Evolutionary conservation across 495 filamentous ascomycete genomes (phyloP).

Genomic region (Penicillium subrubescens): DNA sequence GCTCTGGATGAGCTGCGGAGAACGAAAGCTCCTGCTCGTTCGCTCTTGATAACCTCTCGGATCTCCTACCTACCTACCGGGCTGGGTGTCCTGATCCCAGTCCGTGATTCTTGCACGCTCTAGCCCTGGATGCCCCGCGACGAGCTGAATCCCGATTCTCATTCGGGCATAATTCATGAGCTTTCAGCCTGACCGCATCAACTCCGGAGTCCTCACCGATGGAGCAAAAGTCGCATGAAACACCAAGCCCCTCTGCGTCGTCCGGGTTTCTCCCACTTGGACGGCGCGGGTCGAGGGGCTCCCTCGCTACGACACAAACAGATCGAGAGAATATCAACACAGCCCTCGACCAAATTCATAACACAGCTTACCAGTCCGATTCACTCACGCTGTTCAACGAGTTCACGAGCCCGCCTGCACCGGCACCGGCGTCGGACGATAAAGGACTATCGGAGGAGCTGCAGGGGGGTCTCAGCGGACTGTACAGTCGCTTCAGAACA

Average conservation of each 20-base stretch:
- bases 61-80: not conserved
- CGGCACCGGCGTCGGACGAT: slow-evolving; percentile 58
- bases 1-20: slow-evolving; percentile 18
- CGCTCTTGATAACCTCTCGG: not conserved
- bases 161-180: slow-evolving; percentile 22
- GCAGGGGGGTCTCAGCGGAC: slow-evolving; percentile 79
- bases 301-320: slow-evolving; percentile 57
- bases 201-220: slow-evolving; percentile 25
- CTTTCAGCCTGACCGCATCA: slow-evolving; percentile 19
- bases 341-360: slow-evolving; percentile 83
- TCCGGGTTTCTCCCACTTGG: slow-evolving; percentile 47
- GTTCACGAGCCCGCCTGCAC: slow-evolving; percentile 56
- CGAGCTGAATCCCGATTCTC: slow-evolving; percentile 1
- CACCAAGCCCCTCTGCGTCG: slow-evolving; percentile 46
- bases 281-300: slow-evolving; percentile 62
- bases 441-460: slow-evolving; percentile 71
- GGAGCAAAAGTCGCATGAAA: slow-evolving; percentile 42
- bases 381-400: slow-evolving; percentile 88
- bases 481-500: slow-evolving; percentile 80
- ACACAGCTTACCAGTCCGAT: slow-evolving; percentile 74
- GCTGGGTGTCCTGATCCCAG: slow-evolving; percentile 4
- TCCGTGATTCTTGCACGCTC: not conserved
- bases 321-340: slow-evolving; percentile 73
- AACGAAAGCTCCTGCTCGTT: slow-evolving; percentile 12
- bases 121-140: slow-evolving; percentile 15